These are phyloP conservation scores for Theileria sp. DNA, from an alignment of 169 alveolate genomes.

Conservation along the genomic window DNA sequence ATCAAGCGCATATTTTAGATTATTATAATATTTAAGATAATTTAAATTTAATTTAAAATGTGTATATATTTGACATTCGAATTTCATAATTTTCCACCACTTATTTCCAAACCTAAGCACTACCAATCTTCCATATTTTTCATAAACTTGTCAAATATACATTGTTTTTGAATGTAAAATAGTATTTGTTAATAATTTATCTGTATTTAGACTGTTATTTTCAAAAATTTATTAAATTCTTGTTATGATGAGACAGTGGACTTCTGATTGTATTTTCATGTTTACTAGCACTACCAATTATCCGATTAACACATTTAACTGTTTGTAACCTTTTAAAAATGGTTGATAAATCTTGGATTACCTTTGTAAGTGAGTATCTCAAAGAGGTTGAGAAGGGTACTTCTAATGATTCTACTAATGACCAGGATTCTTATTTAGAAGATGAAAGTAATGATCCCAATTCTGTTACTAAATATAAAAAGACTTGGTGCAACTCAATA, in stretches of 20 bases:
- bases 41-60: not conserved
- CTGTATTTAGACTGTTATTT: not conserved
- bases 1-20: not conserved
- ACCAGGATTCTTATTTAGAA: not conserved
- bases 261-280: not conserved
- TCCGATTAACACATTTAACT: not conserved
- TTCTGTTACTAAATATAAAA: not conserved
- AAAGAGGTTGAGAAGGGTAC: slow-evolving; percentile 18
- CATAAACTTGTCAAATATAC: not conserved
- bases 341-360: slow-evolving; percentile 55
- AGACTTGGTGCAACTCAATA: slow-evolving; percentile 51
- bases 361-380: slow-evolving; percentile 34
- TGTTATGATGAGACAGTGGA: not conserved
- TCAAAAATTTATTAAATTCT: not conserved
- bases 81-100: not conserved
- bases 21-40: not conserved
- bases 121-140: not conserved
- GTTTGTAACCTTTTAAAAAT: slow-evolving; percentile 9
- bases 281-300: not conserved
- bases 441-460: slow-evolving; percentile 11
- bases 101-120: not conserved
- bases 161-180: not conserved
- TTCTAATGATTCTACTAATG: not conserved
- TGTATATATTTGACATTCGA: not conserved
- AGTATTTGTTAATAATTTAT: not conserved